Base-by-base conservation (phyloP, 805 yeast species). In the Wickerhamiella vanderwaltii region DNA sequence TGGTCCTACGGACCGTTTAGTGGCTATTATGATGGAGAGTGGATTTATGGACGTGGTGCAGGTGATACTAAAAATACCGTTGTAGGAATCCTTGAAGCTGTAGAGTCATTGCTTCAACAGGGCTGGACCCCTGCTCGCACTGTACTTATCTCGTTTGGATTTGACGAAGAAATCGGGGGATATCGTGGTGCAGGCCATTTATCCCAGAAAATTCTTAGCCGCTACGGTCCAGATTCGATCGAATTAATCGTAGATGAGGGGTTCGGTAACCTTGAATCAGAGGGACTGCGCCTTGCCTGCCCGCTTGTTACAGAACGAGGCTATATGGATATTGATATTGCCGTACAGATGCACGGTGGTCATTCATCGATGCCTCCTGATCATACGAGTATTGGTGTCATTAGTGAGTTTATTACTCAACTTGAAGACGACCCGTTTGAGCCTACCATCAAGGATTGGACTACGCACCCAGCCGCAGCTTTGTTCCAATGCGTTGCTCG, bases 321-420 rank as follows among this genome's bases (percentile, higher is more conserved):
- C 4, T 69, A 67, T 44, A 54, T 77, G 15, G 77, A 75, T 49
- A 51, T 69, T 3, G 46, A 53, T 22, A 63, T 79, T 31, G 64
- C 65, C 3, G 59, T 80, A 30, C 60, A 61, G 18, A 75, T 81
- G 16, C 73, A 75, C 11, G 93, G 93, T 29, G 93, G 93, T 6
- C 93, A 81, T 55, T 75, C 88, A 1, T 78, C 87, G 6, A 57
- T 69, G n/a, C 91, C 93, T 6, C 88, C 87, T 2, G 78, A 73
- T 35, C 91, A 83, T 54, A 81, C 93, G 4, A 69, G 80, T 2
- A 80, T 84, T 59, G 94, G 91, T 9, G 69, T 83, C 28, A 64
- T 77, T 39, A 66, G 84, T 2, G 75, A 78, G 44, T 62, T 82
- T 43, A 65, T 77, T 9, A 58, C 64, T 7, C 49, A 57, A 13